Conservation (phyloP, 768 basidiomycete genomes). For the Tephrocybe rancida region DNA sequence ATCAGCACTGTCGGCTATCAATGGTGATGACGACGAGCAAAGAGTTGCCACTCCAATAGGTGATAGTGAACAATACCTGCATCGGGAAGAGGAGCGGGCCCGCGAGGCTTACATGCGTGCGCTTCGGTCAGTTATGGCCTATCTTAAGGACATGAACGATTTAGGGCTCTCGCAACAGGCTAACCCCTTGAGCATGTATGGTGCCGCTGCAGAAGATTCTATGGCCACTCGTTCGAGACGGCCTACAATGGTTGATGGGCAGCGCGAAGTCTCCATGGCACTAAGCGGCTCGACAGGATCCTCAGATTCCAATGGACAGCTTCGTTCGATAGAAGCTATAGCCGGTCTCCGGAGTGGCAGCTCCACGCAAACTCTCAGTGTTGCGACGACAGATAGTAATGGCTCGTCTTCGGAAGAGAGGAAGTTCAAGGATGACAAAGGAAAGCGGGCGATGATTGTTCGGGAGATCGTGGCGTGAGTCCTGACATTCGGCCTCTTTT, state of each 20-base stretch:
- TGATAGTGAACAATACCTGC: conserved; percentile 52
- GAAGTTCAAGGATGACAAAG: conserved; percentile 90
- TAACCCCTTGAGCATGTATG: conserved; percentile 60
- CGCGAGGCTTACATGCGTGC: conserved; percentile 78
- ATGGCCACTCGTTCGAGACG: conserved; percentile 55
- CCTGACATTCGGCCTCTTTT: conserved; percentile 6
- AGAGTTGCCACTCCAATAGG: conserved; percentile 44
- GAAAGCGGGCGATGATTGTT: conserved; percentile 80
- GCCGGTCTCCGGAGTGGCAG: conserved; percentile 59
- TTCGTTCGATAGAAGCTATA: conserved; percentile 70
- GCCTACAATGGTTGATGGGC: conserved; percentile 65
- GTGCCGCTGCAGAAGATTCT: conserved; percentile 47
- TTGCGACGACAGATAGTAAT: conserved; percentile 74
- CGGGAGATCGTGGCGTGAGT: conserved; percentile 91
- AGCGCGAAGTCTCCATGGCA: conserved; percentile 59
- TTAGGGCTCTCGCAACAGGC: conserved; percentile 72
- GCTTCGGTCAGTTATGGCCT: conserved; percentile 91
- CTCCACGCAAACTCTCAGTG: conserved; percentile 68
- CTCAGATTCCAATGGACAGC: conserved; percentile 49
- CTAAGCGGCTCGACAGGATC: conserved; percentile 47
- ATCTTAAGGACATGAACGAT: conserved; percentile 95
- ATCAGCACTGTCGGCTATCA: conserved; percentile 47
- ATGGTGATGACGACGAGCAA: conserved; percentile 37
- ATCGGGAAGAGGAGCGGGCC: conserved; percentile 71
- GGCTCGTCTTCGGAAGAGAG: conserved; percentile 73